Conservation (phyloP, 2,329 filamentous ascomycete genomes). For the Talaromyces sp. region DNA sequence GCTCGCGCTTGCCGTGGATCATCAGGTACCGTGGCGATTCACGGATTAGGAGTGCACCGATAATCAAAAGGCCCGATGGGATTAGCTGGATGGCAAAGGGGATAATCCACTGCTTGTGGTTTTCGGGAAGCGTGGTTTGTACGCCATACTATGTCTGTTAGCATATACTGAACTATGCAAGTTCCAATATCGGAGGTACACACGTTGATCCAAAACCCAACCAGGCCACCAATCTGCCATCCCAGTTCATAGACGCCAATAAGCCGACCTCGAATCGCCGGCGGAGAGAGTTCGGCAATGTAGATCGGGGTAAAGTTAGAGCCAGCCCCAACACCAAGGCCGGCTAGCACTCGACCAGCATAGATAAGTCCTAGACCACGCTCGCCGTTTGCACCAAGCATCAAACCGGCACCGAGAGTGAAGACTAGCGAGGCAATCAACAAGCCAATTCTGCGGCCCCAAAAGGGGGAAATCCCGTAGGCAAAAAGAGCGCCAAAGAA, state of each 20-base stretch:
- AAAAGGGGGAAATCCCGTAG: constrained; percentile 47
- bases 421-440: constrained; percentile 61
- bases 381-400: constrained; percentile 58
- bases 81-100: constrained; percentile 21
- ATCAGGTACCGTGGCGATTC: constrained; percentile 68
- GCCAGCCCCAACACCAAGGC: constrained; percentile 50
- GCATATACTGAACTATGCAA: background rate
- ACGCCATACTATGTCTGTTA: constrained; percentile 33
- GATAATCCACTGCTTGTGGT: constrained; percentile 2
- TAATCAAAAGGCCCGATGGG: constrained; percentile 41
- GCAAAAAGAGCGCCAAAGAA: constrained; percentile 69
- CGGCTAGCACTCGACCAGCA: constrained; percentile 47
- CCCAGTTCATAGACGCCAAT: constrained; percentile 56
- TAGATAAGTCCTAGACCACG: constrained; percentile 56
- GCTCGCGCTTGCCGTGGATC: constrained; percentile 62
- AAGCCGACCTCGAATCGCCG: constrained; percentile 55
- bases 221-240: constrained; percentile 50
- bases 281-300: constrained; percentile 55
- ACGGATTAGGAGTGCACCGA: constrained; percentile 58
- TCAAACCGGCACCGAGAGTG: constrained; percentile 65
- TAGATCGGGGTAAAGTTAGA: constrained; percentile 58
- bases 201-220: constrained; percentile 48
- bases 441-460: constrained; percentile 64
- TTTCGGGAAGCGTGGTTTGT: constrained; percentile 16
- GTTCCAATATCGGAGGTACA: background rate